Percentiles rank a stretch among this genome's conserved stretches.
These are phyloP conservation scores for Thozetella sp. DNA, from an alignment of 495 filamentous ascomycete genomes.

Conservation along the genomic window DNA sequence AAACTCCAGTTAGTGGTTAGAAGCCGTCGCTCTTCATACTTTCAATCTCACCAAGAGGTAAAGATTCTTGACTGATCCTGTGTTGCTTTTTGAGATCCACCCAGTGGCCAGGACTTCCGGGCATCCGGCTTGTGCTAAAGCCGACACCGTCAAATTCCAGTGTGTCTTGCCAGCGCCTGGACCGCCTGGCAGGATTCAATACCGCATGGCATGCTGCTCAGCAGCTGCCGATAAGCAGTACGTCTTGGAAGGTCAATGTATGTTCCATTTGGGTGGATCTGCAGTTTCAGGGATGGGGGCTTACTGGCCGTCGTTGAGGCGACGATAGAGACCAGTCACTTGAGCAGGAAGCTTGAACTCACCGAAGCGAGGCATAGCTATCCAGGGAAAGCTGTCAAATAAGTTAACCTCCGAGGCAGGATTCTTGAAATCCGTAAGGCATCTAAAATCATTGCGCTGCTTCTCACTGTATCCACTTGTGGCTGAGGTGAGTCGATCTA, in stretches of 20 bases:
- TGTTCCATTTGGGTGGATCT: no score
- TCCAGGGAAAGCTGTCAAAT: background rate
- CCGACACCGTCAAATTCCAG: constrained; percentile 17
- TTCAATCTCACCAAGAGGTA: constrained; percentile 13
- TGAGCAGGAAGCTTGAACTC: background rate
- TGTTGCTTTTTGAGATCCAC: background rate
- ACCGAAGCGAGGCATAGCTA: background rate
- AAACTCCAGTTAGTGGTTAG: background rate
- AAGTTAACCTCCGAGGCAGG: background rate
- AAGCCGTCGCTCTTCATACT: background rate
- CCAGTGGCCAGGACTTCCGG: background rate
- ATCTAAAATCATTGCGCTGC: background rate
- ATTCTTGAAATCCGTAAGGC: background rate
- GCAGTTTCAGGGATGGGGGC: no score
- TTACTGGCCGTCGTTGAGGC: background rate
- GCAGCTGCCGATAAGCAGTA: constrained; percentile 8
- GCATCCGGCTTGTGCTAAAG: constrained; percentile 10
- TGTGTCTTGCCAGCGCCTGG: constrained; percentile 26
- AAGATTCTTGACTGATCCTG: constrained; percentile 13
- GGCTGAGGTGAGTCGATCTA: background rate
- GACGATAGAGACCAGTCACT: background rate
- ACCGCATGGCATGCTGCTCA: constrained; percentile 12
- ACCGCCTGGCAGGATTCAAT: constrained; percentile 19
- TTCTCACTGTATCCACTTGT: background rate
- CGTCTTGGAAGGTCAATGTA: no score